These are phyloP conservation scores for Spizellomyces punctatus DNA, from an alignment of 192 early-diverging fungal species.

Conservation along the genomic window DNA sequence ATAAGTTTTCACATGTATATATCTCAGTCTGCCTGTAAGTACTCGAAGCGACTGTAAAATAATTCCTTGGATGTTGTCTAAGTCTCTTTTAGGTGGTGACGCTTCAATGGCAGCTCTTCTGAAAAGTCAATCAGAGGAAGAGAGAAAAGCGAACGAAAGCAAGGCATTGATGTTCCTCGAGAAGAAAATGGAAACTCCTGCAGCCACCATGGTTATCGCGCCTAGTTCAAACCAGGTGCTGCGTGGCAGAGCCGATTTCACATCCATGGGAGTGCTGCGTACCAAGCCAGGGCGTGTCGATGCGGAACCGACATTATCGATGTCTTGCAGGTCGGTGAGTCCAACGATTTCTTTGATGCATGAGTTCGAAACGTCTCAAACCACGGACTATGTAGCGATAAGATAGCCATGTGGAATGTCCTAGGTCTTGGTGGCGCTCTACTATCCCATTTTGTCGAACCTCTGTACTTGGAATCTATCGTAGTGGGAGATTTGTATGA, in stretches of 20 bases:
- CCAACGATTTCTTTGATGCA: no score
- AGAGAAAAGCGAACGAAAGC: constrained; percentile 33
- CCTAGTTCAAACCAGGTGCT: constrained; percentile 21
- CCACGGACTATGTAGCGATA: constrained; percentile 67
- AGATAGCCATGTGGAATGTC: constrained; percentile 86
- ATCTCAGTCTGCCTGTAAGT: constrained; percentile 70
- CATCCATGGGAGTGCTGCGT: constrained; percentile 61
- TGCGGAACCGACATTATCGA: constrained; percentile 69
- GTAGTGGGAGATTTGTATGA: constrained; percentile 73
- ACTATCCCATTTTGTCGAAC: constrained; percentile 60
- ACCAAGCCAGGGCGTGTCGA: constrained; percentile 79
- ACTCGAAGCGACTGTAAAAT: neutral
- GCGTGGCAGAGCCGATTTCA: constrained; percentile 66
- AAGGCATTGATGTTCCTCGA: constrained; percentile 35
- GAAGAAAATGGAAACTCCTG: constrained; percentile 35
- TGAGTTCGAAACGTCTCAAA: no score
- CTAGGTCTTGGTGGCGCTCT: constrained; percentile 77
- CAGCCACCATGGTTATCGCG: constrained; percentile 33
- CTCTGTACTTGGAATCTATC: constrained; percentile 71
- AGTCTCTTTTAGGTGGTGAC: constrained; percentile 62
- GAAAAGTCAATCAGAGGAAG: constrained; percentile 33
- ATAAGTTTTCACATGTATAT: constrained; percentile 72
- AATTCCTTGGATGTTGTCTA: neutral
- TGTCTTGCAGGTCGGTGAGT: constrained; percentile 67
- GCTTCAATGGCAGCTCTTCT: constrained; percentile 62